Conservation (phyloP, 2,329 filamentous ascomycete species). For the Fonsecaea pedrosoi region DNA sequence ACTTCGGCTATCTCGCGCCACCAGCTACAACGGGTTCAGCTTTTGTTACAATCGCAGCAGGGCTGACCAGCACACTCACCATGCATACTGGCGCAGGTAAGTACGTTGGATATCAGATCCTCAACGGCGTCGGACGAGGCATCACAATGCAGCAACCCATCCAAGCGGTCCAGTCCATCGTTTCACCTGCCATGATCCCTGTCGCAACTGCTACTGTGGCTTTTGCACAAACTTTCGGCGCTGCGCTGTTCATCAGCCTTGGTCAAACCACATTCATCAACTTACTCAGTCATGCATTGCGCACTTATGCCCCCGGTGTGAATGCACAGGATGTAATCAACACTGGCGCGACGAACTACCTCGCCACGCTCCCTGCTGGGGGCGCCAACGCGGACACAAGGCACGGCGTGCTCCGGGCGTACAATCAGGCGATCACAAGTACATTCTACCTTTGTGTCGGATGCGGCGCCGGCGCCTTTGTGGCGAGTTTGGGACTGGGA, state of each 20-base stretch:
- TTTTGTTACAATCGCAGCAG: slow-evolving; percentile 43
- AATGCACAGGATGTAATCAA: slow-evolving; percentile 32
- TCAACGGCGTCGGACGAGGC: slow-evolving; percentile 39
- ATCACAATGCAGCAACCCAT: slow-evolving; percentile 42
- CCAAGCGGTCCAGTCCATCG: slow-evolving; percentile 37
- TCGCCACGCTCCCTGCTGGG: slow-evolving; percentile 16
- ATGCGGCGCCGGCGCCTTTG: slow-evolving; percentile 12
- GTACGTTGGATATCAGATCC: slow-evolving; percentile 45
- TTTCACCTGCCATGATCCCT: slow-evolving; percentile 34
- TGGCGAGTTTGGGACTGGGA: slow-evolving; percentile 29
- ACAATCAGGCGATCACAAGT: slow-evolving; percentile 34
- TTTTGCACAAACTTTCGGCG: slow-evolving; percentile 39
- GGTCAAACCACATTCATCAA: slow-evolving; percentile 38
- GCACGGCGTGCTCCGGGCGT: slow-evolving; percentile 42
- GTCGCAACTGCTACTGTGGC: slow-evolving; percentile 37
- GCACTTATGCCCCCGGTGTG: slow-evolving; percentile 21
- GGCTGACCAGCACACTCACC: slow-evolving; percentile 45
- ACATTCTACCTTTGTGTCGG: slow-evolving; percentile 34
- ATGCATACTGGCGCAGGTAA: slow-evolving; percentile 35
- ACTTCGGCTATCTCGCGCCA: slow-evolving; percentile 47
- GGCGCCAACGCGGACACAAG: slow-evolving; percentile 3
- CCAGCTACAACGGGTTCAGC: slow-evolving; percentile 42
- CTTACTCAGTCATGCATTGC: slow-evolving; percentile 26
- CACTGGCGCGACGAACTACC: slow-evolving; percentile 36
- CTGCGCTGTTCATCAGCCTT: slow-evolving; percentile 37